A percentile compares a stretch with the other conserved stretches of the same genome.
These are phyloP conservation scores for Cystobasidiaceae sp. DNA, from an alignment of 1,284 basidiomycete genomes.

Conservation along the genomic window DNA sequence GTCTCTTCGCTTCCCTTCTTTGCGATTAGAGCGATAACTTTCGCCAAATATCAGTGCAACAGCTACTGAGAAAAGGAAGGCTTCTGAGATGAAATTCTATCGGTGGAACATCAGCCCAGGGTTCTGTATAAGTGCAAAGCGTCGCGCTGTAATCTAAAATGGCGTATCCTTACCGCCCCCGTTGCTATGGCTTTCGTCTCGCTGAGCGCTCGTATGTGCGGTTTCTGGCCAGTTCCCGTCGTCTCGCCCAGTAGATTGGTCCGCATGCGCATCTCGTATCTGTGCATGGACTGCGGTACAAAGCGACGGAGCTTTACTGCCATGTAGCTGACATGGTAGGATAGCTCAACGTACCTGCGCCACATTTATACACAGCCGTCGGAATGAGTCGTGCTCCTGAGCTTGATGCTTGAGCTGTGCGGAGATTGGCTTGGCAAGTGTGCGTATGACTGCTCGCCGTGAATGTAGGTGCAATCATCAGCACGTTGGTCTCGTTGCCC, in stretches of 20 bases:
- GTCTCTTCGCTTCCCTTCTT: conserved; percentile 66
- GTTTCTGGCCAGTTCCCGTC: conserved; percentile 1
- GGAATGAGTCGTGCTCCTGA: conserved; percentile 33
- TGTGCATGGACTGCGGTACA: conserved; percentile 10
- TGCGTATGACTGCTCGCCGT: conserved; percentile 31
- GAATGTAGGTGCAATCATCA: too few species aligned
- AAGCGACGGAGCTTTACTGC: too few species aligned
- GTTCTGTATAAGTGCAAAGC: too few species aligned
- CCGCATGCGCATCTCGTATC: conserved; percentile 26
- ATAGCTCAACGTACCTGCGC: conserved; percentile 33
- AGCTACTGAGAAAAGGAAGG: conserved; percentile 31
- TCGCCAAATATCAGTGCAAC: conserved; percentile 26
- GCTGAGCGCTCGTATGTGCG: conserved; percentile 29
- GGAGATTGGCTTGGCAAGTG: conserved; percentile 36
- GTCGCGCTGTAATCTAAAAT: too few species aligned
- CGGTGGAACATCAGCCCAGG: not conserved
- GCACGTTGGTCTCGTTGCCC: too few species aligned
- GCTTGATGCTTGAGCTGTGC: conserved; percentile 36
- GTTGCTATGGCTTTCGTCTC: conserved; percentile 30
- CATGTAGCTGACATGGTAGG: too few species aligned
- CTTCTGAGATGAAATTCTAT: conserved; percentile 31
- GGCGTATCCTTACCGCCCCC: conserved; percentile 4
- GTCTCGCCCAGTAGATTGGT: conserved; percentile 27
- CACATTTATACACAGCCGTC: conserved; percentile 31
- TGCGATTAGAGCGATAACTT: conserved; percentile 54